These are phyloP conservation scores for Glycyrrhiza uralensis DNA, from an alignment of 306 rosid genomes.

Conservation along the genomic window DNA sequence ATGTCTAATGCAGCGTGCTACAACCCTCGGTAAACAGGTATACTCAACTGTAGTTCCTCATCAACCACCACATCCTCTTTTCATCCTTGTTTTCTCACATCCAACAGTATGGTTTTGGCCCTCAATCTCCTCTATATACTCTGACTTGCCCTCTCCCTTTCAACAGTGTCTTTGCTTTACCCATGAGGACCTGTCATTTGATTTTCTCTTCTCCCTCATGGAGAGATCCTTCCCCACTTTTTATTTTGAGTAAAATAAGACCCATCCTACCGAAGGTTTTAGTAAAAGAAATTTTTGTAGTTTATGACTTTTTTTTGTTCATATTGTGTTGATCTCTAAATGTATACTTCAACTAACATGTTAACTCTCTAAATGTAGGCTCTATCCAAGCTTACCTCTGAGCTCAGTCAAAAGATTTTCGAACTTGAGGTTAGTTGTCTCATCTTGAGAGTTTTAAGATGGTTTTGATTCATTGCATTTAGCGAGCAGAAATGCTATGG, in stretches of 20 bases:
- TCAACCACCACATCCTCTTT: not conserved
- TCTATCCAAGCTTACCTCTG: slow-evolving; percentile 63
- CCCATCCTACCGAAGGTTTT: not conserved
- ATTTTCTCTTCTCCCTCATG: not conserved
- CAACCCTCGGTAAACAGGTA: not conserved
- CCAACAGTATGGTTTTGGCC: not conserved
- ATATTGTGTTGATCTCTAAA: too few species aligned
- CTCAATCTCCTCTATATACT: not conserved
- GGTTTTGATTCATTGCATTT: slow-evolving; percentile 10
- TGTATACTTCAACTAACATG: slow-evolving; percentile 21
- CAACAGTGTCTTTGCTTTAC: not conserved
- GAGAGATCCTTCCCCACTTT: not conserved
- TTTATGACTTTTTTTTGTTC: not conserved
- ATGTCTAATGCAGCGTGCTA: not conserved
- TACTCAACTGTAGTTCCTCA: too few species aligned
- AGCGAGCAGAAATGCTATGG: not conserved
- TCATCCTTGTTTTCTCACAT: not conserved
- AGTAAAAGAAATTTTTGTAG: not conserved
- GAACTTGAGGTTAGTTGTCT: slow-evolving; percentile 79
- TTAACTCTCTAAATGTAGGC: slow-evolving; percentile 45
- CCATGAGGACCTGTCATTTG: not conserved
- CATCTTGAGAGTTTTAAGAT: slow-evolving; percentile 18
- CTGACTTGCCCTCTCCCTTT: not conserved
- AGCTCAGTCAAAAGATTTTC: slow-evolving; percentile 67
- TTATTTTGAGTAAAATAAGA: not conserved